phyloP scores from a whole-genome alignment of 1,284 basidiomycete genomes.

The Cutaneotrichosporon cavernicola region DNA sequence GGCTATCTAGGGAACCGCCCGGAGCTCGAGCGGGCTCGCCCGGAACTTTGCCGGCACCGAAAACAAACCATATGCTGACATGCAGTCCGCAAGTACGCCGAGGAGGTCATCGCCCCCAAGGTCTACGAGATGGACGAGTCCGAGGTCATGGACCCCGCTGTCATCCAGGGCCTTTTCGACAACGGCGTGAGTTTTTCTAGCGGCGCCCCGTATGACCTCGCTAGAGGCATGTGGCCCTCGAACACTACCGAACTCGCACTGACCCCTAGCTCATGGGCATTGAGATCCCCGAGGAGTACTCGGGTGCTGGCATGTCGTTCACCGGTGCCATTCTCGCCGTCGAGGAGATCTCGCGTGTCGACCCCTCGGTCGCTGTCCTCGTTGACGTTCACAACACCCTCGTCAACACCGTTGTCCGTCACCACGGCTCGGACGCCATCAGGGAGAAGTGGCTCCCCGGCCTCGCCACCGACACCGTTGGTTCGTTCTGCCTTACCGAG shows the following conservation, averaged over 20 bases:
- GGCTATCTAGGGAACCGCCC: background rate
- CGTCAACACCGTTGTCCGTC: slow-evolving; percentile 90
- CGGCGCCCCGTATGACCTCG: slow-evolving; percentile 20
- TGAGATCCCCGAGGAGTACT: slow-evolving; percentile 79
- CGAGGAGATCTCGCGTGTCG: slow-evolving; percentile 85
- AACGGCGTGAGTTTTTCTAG: slow-evolving; percentile 69
- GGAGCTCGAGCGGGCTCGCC: background rate
- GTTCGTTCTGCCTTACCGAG: slow-evolving; percentile 95
- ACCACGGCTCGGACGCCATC: slow-evolving; percentile 80
- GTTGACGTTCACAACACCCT: slow-evolving; percentile 99
- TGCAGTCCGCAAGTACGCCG: slow-evolving; percentile 79
- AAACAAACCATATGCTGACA: background rate
- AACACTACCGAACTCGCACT: background rate
- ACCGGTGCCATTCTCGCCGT: slow-evolving; percentile 94
- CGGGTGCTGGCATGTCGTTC: slow-evolving; percentile 88
- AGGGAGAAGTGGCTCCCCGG: slow-evolving; percentile 86
- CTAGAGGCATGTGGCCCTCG: background rate
- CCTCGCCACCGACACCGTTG: slow-evolving; percentile 77
- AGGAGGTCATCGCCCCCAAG: slow-evolving; percentile 83
- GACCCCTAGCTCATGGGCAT: slow-evolving; percentile 71
- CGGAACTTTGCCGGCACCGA: slow-evolving; percentile 2
- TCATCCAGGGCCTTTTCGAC: slow-evolving; percentile 90
- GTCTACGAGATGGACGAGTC: slow-evolving; percentile 98
- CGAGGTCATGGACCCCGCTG: slow-evolving; percentile 77
- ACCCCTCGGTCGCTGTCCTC: slow-evolving; percentile 93